Percentiles rank a stretch among this genome's conserved stretches.
Conservation (phyloP, 768 basidiomycete species). For the Leccinellum albellum region DNA sequence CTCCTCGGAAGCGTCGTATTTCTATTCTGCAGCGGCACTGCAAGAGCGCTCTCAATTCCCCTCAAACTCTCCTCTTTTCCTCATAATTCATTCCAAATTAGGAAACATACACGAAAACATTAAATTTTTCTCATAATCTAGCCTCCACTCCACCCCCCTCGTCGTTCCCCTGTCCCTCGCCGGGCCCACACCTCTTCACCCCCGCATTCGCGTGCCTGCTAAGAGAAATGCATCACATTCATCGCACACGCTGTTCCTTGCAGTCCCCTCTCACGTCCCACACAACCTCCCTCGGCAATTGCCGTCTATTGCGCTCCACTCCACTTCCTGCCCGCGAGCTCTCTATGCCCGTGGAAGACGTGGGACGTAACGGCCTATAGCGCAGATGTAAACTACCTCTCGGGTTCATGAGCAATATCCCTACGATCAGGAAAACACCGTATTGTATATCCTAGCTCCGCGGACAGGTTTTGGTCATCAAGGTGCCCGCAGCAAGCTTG, state of each 20-base stretch:
- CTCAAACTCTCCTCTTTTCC: constrained; percentile 11
- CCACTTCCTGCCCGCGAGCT: neutral
- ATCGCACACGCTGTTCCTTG: neutral
- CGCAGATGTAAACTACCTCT: neutral
- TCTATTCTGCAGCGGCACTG: constrained; percentile 29
- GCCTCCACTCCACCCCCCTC: neutral
- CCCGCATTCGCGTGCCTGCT: neutral
- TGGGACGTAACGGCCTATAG: neutral
- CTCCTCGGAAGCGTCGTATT: constrained; percentile 32
- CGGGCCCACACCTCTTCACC: neutral
- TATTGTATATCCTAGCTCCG: constrained; percentile 5
- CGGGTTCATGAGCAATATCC: neutral
- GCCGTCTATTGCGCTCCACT: constrained; percentile 7
- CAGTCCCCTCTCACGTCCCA: constrained; percentile 1
- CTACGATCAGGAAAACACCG: neutral
- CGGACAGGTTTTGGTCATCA: constrained; percentile 10
- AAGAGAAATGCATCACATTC: neutral
- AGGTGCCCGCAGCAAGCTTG: neutral
- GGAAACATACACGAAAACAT: neutral
- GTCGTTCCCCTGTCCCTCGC: neutral
- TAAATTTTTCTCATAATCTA: constrained; percentile 3
- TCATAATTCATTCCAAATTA: constrained; percentile 8
- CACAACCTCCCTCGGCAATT: constrained; percentile 13
- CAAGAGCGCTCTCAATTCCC: constrained; percentile 5
- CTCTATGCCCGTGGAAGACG: neutral